Evolutionary conservation across 164 flowering plant genomes (phyloP), one percentile per base, ranked within the genome.

Genomic region (Piper longum): DNA sequence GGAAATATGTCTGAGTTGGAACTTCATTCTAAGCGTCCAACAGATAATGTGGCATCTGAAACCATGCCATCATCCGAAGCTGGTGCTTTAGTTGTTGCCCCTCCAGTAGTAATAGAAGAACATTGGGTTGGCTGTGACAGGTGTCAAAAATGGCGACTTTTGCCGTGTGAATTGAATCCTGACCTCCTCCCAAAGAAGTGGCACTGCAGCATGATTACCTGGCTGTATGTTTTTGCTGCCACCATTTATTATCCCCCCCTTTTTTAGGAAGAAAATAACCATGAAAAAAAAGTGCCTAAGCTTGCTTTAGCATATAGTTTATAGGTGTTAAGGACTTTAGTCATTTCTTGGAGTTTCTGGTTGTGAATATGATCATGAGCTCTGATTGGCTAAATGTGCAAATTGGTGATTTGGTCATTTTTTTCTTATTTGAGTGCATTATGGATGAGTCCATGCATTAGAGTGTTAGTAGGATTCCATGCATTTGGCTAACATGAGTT

Each of bases 41-140:
- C 63, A 48, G 66, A 12, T 57, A 9, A 61, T 36, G 6, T 62
- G 26, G 19, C 63, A 12, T n/a, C 56, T 9, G 60, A 17, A 18
- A 64, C 41, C 64, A 63, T 60, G 19, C 64, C 60, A 51, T 14
- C 41, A 19, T 45, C 63, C n/a, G 63, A 63, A 14, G 60, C 73
- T 19, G 75, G 67, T 70, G 67, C 69, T 66, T 67, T 74, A 39
- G 60, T 65, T 16, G 14, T 7, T 9, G 69, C 68, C 11, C 78
- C 76, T 61, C 83, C 93, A 69, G 65, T 76, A 18, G 62, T 76
- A n/a, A 73, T 73, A 62, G 67, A 87, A 61, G 86, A 86, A 7
- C 62, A 76, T 67, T 93, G 99, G 99, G 99, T 93, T 19, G 56
- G 69, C 26, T 91, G 99, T 70, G 99, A 95, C 75, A 85, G 70